A percentile compares a stretch with the other conserved stretches of the same genome.
Evolutionary conservation across 208 protist genomes (phyloP).

Genomic region (Leishmania aethiopica): DNA sequence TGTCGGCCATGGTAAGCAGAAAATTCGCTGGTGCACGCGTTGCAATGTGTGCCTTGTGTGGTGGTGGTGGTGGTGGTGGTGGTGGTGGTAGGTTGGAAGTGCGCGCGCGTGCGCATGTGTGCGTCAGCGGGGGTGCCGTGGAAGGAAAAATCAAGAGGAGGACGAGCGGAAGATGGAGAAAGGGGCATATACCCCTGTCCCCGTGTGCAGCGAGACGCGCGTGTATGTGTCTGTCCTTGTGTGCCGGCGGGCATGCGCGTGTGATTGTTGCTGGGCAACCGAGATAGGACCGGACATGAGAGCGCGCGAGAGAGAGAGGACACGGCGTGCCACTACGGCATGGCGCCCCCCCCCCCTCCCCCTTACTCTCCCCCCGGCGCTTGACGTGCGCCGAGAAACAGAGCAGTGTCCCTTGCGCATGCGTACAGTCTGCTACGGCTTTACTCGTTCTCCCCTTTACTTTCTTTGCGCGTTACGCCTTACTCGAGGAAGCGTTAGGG

Average conservation of each 20-base stretch:
- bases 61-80: not conserved
- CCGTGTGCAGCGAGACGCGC: not conserved
- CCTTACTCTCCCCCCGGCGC: not conserved
- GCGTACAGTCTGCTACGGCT: not conserved
- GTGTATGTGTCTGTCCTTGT: conserved; percentile 5
- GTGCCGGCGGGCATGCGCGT: not conserved
- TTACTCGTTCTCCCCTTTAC: not conserved
- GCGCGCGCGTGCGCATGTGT: not conserved
- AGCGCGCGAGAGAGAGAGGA: no score
- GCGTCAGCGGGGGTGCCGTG: not conserved
- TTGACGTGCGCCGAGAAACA: not conserved
- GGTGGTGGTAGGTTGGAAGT: not conserved
- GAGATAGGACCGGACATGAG: not conserved
- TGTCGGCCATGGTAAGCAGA: not conserved
- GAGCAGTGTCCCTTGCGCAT: not conserved
- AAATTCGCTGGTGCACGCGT: not conserved
- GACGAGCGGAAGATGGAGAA: not conserved
- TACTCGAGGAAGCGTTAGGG: not conserved
- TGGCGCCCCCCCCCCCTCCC: not conserved
- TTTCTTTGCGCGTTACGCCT: not conserved
- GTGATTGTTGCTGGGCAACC: not conserved
- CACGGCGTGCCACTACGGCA: not conserved
- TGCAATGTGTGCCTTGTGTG: not conserved
- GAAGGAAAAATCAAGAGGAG: not conserved
- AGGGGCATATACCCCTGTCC: not conserved